Percentiles rank a stretch among this genome's conserved stretches.
These are phyloP conservation scores for Sphagnurus paluster DNA, from an alignment of 1,284 basidiomycete genomes.

Conservation along the genomic window DNA sequence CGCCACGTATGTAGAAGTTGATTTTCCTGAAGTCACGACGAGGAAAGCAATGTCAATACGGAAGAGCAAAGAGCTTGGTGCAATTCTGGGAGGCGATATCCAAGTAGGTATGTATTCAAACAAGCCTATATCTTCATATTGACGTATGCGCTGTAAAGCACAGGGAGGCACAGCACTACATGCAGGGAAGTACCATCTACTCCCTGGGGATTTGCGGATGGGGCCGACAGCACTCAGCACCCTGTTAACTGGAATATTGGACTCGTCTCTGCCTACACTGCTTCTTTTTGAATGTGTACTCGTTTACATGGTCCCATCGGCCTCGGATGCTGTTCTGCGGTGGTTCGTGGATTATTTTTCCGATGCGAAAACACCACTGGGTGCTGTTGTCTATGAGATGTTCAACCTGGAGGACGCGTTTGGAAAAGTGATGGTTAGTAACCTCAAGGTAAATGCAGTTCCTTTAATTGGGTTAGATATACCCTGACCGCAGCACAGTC, in stretches of 20 bases:
- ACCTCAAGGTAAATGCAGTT: constrained; percentile 61
- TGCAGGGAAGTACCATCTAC: constrained; percentile 68
- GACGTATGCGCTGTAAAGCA: constrained; percentile 36
- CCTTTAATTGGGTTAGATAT: neutral
- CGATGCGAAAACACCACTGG: constrained; percentile 34
- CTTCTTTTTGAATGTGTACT: constrained; percentile 91
- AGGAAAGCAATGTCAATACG: constrained; percentile 84
- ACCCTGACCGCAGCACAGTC: constrained; percentile 41
- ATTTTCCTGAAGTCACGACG: constrained; percentile 83
- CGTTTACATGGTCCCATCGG: constrained; percentile 76
- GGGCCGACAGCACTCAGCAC: constrained; percentile 44
- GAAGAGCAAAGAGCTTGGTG: constrained; percentile 63
- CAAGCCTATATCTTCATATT: neutral
- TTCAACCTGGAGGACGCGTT: constrained; percentile 83
- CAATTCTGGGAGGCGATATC: constrained; percentile 46
- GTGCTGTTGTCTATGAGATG: constrained; percentile 86
- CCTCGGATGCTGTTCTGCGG: constrained; percentile 60
- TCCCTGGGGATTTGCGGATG: constrained; percentile 74
- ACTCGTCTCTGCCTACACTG: constrained; percentile 72
- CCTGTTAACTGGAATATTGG: constrained; percentile 51
- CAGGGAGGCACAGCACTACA: constrained; percentile 71
- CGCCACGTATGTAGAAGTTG: constrained; percentile 81
- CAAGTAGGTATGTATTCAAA: constrained; percentile 12
- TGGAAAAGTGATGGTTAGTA: constrained; percentile 85
- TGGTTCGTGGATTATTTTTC: constrained; percentile 74